Conservation (phyloP, 768 basidiomycete genomes). For the Boletus bicolor region DNA sequence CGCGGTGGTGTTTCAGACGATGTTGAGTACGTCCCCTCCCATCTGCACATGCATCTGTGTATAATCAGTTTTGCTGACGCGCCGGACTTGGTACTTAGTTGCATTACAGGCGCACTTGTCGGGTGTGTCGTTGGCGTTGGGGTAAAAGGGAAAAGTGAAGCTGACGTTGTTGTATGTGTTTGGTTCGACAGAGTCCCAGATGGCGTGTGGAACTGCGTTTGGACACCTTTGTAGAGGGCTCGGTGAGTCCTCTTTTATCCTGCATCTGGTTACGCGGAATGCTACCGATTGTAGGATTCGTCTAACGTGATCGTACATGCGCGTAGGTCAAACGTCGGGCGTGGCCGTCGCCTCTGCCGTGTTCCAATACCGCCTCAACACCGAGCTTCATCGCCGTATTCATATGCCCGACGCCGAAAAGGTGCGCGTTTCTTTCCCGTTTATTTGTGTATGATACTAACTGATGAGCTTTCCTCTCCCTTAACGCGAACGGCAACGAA, state of each 20-base stretch:
- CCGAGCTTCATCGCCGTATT: slow-evolving; percentile 15
- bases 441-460: neutral
- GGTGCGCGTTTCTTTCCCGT: neutral
- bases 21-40: slow-evolving; percentile 8
- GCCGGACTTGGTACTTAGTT: neutral
- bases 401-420: slow-evolving; percentile 9
- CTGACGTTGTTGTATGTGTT: neutral
- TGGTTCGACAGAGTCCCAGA: slow-evolving; percentile 12
- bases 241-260: slow-evolving; percentile 5
- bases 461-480: neutral
- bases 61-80: neutral
- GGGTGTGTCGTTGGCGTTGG: neutral
- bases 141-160: neutral
- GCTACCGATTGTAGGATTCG: neutral
- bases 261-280: neutral
- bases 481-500: too few relatives aligned
- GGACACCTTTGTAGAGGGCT: slow-evolving; percentile 24
- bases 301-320: neutral
- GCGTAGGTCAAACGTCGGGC: slow-evolving; percentile 20
- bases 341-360: slow-evolving; percentile 23
- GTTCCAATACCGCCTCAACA: slow-evolving; percentile 17
- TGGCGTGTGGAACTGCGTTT: slow-evolving; percentile 25
- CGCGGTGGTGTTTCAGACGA: slow-evolving; percentile 18
- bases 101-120: slow-evolving; percentile 7
- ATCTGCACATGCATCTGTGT: too few relatives aligned